phyloP scores from a whole-genome alignment of 164 flowering plant genomes.

The Brasenia schreberi region DNA sequence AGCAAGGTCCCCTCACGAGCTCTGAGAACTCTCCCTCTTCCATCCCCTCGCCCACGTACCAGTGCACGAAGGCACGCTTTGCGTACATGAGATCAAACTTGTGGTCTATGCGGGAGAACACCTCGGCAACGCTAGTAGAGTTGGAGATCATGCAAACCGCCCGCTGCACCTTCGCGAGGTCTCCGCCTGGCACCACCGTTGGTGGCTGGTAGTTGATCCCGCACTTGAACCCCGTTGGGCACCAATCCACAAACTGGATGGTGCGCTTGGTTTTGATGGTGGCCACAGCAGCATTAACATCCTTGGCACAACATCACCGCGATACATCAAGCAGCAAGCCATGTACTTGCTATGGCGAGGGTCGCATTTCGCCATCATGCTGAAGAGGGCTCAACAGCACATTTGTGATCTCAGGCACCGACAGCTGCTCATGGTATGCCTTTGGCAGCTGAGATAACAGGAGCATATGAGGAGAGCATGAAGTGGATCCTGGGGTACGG shows the following conservation, averaged over 20 bases:
- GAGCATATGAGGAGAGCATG: conserved; percentile 60
- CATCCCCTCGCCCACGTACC: conserved; percentile 80
- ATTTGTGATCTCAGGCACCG: conserved; percentile 58
- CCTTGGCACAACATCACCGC: conserved; percentile 72
- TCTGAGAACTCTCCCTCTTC: conserved; percentile 72
- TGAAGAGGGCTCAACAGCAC: conserved; percentile 47
- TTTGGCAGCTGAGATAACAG: conserved; percentile 48
- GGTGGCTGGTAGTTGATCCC: conserved; percentile 58
- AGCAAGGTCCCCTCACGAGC: conserved; percentile 57
- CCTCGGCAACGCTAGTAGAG: conserved; percentile 56
- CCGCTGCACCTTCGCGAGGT: conserved; percentile 54
- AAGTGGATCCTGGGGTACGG: conserved; percentile 59
- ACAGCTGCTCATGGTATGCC: conserved; percentile 50
- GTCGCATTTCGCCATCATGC: conserved; percentile 64
- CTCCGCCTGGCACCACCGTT: conserved; percentile 54
- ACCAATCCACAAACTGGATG: conserved; percentile 60
- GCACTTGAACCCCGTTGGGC: conserved; percentile 57
- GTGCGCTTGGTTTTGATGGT: conserved; percentile 61
- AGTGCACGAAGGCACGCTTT: conserved; percentile 63
- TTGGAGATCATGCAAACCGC: conserved; percentile 64
- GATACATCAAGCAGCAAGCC: conserved; percentile 63
- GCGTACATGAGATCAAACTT: conserved; percentile 62
- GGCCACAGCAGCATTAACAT: conserved; percentile 59
- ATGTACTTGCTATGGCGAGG: conserved; percentile 65
- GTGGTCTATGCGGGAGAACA: conserved; percentile 47